These are phyloP conservation scores for Talaromyces sp. DNA, from an alignment of 2,329 filamentous ascomycete genomes.

Conservation along the genomic window DNA sequence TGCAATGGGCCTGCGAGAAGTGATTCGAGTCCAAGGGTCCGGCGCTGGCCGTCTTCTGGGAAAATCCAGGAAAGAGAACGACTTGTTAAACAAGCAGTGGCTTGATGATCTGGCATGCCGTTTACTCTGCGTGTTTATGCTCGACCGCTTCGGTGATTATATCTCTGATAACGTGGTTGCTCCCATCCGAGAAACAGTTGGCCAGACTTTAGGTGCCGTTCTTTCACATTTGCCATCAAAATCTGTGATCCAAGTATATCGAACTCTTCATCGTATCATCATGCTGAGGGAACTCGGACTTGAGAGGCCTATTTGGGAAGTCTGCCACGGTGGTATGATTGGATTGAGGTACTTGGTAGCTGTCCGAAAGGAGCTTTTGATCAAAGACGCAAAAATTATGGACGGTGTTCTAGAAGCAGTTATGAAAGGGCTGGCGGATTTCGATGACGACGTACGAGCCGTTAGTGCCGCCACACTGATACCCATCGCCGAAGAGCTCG, in stretches of 20 bases:
- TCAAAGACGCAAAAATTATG: constrained; percentile 79
- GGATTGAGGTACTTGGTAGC: constrained; percentile 92
- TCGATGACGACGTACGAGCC: constrained; percentile 91
- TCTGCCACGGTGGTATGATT: constrained; percentile 97
- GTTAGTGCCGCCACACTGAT: constrained; percentile 97
- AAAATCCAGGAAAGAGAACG: constrained; percentile 70
- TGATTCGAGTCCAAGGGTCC: constrained; percentile 83
- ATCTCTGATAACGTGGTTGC: constrained; percentile 96
- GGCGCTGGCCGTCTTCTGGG: constrained; percentile 77
- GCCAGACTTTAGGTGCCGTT: constrained; percentile 86
- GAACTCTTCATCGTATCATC: constrained; percentile 80
- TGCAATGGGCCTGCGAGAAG: constrained; percentile 88
- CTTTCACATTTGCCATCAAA: constrained; percentile 75
- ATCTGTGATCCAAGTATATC: constrained; percentile 81
- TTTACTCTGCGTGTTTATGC: constrained; percentile 91
- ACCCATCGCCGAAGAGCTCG: constrained; percentile 92
- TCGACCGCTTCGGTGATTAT: constrained; percentile 96
- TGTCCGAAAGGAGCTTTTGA: constrained; percentile 84
- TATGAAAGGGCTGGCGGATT: constrained; percentile 88
- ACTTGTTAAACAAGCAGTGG: constrained; percentile 76
- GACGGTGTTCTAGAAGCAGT: constrained; percentile 90
- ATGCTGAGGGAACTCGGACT: constrained; percentile 81
- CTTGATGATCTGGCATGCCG: constrained; percentile 93
- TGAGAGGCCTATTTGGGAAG: constrained; percentile 78
- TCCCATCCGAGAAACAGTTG: constrained; percentile 90